These are phyloP conservation scores for Takashimella koratensis DNA, from an alignment of 1,284 basidiomycete species.

Conservation along the genomic window DNA sequence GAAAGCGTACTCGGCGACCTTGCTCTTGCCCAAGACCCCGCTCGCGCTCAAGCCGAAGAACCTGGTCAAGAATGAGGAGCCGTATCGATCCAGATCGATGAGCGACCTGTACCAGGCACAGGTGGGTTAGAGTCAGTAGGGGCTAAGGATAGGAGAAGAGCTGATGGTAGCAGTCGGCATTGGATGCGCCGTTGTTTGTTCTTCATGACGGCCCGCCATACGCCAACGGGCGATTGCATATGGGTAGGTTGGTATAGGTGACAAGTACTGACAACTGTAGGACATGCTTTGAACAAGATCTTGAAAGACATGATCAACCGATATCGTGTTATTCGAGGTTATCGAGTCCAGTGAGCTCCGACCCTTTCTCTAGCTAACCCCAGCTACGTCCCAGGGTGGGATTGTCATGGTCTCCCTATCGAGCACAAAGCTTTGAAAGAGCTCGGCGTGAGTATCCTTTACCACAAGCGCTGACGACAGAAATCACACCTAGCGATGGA, in stretches of 20 bases:
- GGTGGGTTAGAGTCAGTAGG: conserved; percentile 52
- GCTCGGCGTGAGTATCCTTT: conserved; percentile 56
- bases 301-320: conserved; percentile 95
- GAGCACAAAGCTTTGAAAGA: conserved; percentile 84
- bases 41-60: conserved; percentile 76
- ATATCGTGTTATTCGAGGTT: conserved; percentile 74
- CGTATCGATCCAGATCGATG: conserved; percentile 63
- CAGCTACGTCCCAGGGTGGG: conserved; percentile 95
- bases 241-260: conserved; percentile 59
- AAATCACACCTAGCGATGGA: conserved; percentile 54
- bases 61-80: conserved; percentile 58
- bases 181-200: conserved; percentile 65
- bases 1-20: conserved; percentile 60
- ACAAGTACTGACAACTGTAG: conserved; percentile 50
- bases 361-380: not conserved
- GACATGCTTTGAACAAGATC: conserved; percentile 96
- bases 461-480: conserved; percentile 10
- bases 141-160: too few relatives aligned
- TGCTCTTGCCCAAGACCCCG: conserved; percentile 76
- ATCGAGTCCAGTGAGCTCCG: conserved; percentile 69
- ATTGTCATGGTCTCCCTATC: conserved; percentile 97
- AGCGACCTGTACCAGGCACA: conserved; percentile 82
- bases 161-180: not conserved
- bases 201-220: conserved; percentile 97
- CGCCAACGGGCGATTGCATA: conserved; percentile 92